Conservation (phyloP, 306 rosid species). For the Acmispon strigosus region DNA sequence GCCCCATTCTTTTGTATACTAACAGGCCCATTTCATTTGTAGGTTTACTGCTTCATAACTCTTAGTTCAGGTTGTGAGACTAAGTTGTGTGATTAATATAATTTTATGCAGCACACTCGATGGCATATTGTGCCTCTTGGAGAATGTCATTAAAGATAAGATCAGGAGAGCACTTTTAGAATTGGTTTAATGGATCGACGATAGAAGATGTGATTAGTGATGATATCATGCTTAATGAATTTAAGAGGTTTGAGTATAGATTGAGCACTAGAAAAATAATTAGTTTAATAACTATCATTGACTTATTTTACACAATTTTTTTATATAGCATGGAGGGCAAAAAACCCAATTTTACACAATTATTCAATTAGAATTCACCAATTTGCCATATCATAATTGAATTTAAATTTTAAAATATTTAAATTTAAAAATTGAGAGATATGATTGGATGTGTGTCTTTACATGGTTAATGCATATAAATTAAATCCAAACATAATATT, state of each 20-base stretch:
- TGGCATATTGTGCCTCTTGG: neutral
- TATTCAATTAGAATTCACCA: too few relatives aligned
- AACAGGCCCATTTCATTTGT: neutral
- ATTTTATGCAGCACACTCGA: neutral
- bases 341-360: too few relatives aligned
- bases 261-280: neutral
- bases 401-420: too few relatives aligned
- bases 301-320: too few relatives aligned
- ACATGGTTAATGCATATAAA: too few relatives aligned
- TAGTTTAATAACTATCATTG: too few relatives aligned
- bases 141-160: neutral
- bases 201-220: neutral
- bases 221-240: neutral
- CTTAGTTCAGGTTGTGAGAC: neutral
- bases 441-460: too few relatives aligned
- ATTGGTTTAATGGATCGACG: too few relatives aligned
- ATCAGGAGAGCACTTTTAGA: neutral
- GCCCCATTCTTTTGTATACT: constrained; percentile 36
- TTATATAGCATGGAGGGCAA: too few relatives aligned
- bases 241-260: neutral
- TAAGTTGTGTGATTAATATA: constrained; percentile 5
- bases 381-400: too few relatives aligned
- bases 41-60: neutral
- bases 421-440: too few relatives aligned
- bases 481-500: too few relatives aligned